phyloP scores from a whole-genome alignment of 495 filamentous ascomycete genomes.

The Penicillium nucicola region DNA sequence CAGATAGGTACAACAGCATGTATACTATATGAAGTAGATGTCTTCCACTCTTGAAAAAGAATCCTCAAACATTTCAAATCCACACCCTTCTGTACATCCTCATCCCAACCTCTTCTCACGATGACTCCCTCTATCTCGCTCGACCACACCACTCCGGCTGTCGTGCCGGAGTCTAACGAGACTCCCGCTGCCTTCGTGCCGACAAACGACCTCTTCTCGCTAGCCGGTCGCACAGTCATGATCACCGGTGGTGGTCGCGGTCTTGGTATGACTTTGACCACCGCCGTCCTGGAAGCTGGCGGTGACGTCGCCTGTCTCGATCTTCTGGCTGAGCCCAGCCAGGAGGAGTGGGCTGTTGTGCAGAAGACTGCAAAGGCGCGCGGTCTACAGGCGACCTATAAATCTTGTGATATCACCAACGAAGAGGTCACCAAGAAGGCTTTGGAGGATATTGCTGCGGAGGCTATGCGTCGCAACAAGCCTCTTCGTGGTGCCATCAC shows the following conservation, averaged over 20 bases:
- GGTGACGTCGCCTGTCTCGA: slow-evolving; percentile 64
- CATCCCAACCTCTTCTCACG: slow-evolving; percentile 3
- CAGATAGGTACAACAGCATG: neutral
- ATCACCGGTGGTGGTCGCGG: slow-evolving; percentile 70
- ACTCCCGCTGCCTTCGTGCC: slow-evolving; percentile 20
- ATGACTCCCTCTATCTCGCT: slow-evolving; percentile 28
- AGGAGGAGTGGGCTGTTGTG: slow-evolving; percentile 36
- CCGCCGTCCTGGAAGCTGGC: slow-evolving; percentile 69
- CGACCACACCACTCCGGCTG: slow-evolving; percentile 18
- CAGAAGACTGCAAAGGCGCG: slow-evolving; percentile 46
- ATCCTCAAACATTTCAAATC: neutral
- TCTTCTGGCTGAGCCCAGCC: slow-evolving; percentile 47
- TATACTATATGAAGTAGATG: slow-evolving; percentile 8
- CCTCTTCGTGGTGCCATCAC: slow-evolving; percentile 73
- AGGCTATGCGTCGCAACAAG: slow-evolving; percentile 38
- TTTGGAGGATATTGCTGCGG: slow-evolving; percentile 41
- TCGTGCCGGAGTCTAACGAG: slow-evolving; percentile 22
- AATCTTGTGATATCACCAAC: slow-evolving; percentile 58
- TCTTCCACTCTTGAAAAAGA: neutral
- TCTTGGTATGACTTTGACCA: slow-evolving; percentile 57
- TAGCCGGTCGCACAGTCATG: slow-evolving; percentile 64
- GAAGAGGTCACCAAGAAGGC: slow-evolving; percentile 34
- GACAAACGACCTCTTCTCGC: slow-evolving; percentile 32
- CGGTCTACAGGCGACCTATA: slow-evolving; percentile 44
- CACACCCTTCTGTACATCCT: neutral